A percentile compares a stretch with the other conserved stretches of the same genome.
phyloP scores from a whole-genome alignment of 2,329 filamentous ascomycete species.

The Fusarium haematococcum region DNA sequence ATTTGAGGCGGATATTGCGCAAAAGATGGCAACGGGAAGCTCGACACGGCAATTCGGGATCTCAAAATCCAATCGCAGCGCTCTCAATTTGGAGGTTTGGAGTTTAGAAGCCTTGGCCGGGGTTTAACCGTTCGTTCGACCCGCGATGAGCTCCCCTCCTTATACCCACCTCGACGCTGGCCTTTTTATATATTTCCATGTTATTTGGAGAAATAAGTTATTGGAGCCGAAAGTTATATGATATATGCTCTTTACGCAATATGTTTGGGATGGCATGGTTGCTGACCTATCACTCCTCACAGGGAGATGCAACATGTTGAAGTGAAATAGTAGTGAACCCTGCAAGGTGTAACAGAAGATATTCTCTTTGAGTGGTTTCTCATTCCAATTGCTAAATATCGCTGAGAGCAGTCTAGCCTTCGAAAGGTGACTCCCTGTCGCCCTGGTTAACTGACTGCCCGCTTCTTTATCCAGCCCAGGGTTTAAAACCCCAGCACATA shows the following conservation, averaged over 20 bases:
- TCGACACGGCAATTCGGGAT: conserved; percentile 31
- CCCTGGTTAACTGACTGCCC: background rate
- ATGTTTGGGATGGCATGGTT: background rate
- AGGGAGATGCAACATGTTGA: background rate
- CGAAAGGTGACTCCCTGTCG: background rate
- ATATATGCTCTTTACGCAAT: background rate
- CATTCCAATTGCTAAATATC: too few relatives aligned
- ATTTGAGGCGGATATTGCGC: conserved; percentile 35
- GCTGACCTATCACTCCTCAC: background rate
- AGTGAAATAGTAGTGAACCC: background rate
- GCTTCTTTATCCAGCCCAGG: background rate
- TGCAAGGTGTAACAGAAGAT: background rate
- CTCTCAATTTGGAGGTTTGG: conserved; percentile 41
- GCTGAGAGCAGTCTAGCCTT: background rate
- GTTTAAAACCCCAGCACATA: background rate
- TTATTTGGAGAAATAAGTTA: background rate
- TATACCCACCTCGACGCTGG: background rate
- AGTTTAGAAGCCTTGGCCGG: conserved; percentile 26
- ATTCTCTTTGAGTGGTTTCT: background rate
- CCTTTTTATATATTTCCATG: background rate
- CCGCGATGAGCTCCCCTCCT: background rate
- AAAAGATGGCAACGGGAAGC: conserved; percentile 21
- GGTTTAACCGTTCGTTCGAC: conserved; percentile 35
- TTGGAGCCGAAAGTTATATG: background rate
- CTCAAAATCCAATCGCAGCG: conserved; percentile 38